phyloP scores from a whole-genome alignment of 2,329 filamentous ascomycete genomes.

The Cytospora chrysosperma region DNA sequence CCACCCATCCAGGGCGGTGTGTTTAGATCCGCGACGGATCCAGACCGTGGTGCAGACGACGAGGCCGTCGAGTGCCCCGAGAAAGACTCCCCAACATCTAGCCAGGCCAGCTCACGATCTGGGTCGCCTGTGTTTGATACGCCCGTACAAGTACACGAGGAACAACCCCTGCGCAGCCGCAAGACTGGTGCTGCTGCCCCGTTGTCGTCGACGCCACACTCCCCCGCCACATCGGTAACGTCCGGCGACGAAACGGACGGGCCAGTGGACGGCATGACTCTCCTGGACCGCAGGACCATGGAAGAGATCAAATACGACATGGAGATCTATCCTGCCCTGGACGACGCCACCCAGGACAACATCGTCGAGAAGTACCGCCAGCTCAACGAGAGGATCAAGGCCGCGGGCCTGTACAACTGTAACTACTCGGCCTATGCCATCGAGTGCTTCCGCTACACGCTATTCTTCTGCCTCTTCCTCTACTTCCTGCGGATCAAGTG shows the following conservation, averaged over 20 bases:
- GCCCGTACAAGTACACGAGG: background rate
- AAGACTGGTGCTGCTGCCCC: constrained; percentile 32
- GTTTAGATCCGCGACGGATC: constrained; percentile 54
- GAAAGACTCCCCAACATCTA: constrained; percentile 24
- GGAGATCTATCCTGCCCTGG: constrained; percentile 77
- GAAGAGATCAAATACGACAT: constrained; percentile 74
- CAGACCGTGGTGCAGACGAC: constrained; percentile 35
- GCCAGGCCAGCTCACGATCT: constrained; percentile 32
- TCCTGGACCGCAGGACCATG: constrained; percentile 71
- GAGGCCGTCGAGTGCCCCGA: constrained; percentile 26
- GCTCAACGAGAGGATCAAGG: constrained; percentile 68
- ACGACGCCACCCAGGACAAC: constrained; percentile 68
- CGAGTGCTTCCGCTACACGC: constrained; percentile 70
- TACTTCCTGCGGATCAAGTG: constrained; percentile 61
- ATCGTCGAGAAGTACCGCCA: constrained; percentile 82
- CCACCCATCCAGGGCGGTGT: constrained; percentile 89
- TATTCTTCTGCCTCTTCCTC: constrained; percentile 64
- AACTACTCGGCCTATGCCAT: constrained; percentile 77
- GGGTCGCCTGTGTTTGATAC: constrained; percentile 59
- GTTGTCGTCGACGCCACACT: constrained; percentile 32
- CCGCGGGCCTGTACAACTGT: constrained; percentile 78
- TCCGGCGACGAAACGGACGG: constrained; percentile 46
- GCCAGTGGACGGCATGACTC: constrained; percentile 53
- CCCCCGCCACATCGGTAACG: constrained; percentile 62
- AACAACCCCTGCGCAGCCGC: constrained; percentile 38